These are phyloP conservation scores for Royoungia palumana DNA, from an alignment of 768 basidiomycete species.

Conservation along the genomic window DNA sequence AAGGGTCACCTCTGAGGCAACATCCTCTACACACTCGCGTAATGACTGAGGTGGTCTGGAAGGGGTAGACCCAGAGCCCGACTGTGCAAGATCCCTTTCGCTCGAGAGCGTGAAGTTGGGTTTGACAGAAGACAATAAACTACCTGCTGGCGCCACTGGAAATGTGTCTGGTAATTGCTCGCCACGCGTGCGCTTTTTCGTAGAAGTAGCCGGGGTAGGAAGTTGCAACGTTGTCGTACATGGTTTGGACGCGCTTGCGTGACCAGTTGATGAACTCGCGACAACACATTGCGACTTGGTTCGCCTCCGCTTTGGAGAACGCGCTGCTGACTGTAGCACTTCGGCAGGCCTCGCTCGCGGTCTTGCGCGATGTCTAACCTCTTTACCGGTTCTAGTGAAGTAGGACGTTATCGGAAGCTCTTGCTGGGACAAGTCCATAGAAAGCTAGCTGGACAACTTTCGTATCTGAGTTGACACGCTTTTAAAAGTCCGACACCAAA, in stretches of 20 bases:
- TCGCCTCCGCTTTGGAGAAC: slow-evolving; percentile 21
- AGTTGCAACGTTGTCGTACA: slow-evolving; percentile 11
- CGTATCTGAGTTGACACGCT: slow-evolving; percentile 41
- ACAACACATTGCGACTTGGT: background rate
- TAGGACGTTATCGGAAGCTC: slow-evolving; percentile 32
- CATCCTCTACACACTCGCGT: background rate
- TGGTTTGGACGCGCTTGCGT: slow-evolving; percentile 2
- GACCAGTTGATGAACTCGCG: background rate
- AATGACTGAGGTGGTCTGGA: background rate
- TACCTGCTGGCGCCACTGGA: background rate
- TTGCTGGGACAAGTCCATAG: slow-evolving; percentile 32
- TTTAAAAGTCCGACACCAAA: slow-evolving; percentile 27
- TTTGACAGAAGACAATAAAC: background rate
- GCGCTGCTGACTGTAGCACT: slow-evolving; percentile 3
- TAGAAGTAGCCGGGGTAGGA: slow-evolving; percentile 22
- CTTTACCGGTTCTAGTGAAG: slow-evolving; percentile 19
- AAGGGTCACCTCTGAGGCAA: background rate
- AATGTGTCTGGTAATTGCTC: background rate
- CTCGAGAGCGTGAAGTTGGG: background rate
- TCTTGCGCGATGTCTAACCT: background rate
- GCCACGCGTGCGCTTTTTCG: slow-evolving; percentile 14
- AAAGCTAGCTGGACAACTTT: background rate
- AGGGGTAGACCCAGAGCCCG: background rate
- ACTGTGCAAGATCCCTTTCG: slow-evolving; percentile 4
- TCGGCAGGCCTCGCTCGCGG: background rate